A percentile compares a stretch with the other conserved stretches of the same genome.
Conservation (phyloP, 2,329 filamentous ascomycete genomes). For the Huntiella decipiens region DNA sequence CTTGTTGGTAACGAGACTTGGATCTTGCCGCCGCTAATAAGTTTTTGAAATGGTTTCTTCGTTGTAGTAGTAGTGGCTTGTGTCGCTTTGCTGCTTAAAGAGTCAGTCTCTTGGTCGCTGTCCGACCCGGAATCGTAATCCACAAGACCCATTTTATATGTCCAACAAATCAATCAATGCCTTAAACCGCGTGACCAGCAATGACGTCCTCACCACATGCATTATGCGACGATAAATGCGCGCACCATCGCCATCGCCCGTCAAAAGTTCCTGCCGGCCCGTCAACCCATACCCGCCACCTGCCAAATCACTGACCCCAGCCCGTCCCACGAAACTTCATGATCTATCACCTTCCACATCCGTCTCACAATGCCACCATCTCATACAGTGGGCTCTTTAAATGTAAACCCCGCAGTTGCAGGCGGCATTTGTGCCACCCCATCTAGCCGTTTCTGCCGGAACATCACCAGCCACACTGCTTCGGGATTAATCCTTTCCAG, state of each 20-base stretch:
- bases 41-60: constrained; percentile 50
- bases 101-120: constrained; percentile 26
- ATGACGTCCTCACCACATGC: no score
- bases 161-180: no score
- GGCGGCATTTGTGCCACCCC: constrained; percentile 18
- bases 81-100: constrained; percentile 12
- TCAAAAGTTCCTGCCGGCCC: no score
- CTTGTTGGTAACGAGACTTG: constrained; percentile 51
- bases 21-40: constrained; percentile 74
- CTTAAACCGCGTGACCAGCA: no score
- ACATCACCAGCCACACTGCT: constrained; percentile 53
- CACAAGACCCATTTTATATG: constrained; percentile 48
- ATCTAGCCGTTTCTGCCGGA: constrained; percentile 18
- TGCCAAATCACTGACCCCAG: no score
- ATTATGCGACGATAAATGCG: no score
- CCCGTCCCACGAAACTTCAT: no score
- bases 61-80: constrained; percentile 18
- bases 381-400: constrained; percentile 13
- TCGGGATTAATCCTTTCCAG: constrained; percentile 50
- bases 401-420: constrained; percentile 24
- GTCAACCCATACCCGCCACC: no score
- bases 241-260: no score
- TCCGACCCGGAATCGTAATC: constrained; percentile 62
- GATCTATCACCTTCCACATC: no score
- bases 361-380: no score